A percentile compares a stretch with the other conserved stretches of the same genome.
Conservation (phyloP, 2,329 filamentous ascomycete genomes). For the Dactylonectria estremocensis region DNA sequence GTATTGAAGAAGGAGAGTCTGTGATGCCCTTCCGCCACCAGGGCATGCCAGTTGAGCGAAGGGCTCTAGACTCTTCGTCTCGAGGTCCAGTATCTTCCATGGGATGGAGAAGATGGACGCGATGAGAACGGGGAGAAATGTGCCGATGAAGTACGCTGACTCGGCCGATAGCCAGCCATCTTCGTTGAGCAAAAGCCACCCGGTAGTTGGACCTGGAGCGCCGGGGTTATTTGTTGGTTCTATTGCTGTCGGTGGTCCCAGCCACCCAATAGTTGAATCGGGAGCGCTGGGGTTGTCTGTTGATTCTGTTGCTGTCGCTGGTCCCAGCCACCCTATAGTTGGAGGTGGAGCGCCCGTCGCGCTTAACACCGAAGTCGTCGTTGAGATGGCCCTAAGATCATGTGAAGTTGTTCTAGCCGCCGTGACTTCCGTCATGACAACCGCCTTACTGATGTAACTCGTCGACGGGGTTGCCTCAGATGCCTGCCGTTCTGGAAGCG, state of each 20-base stretch:
- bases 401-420: neutral
- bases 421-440: neutral
- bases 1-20: constrained; percentile 2
- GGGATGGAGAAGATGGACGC: constrained; percentile 12
- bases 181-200: neutral
- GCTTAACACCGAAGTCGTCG: too few relatives aligned
- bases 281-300: too few relatives aligned
- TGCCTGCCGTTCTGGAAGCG: neutral
- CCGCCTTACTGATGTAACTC: neutral
- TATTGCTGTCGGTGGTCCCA: too few relatives aligned
- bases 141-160: constrained; percentile 9
- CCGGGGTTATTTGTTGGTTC: too few relatives aligned
- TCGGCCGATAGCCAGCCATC: neutral
- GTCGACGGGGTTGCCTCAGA: neutral
- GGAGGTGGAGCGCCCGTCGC: neutral
- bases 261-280: too few relatives aligned
- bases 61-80: constrained; percentile 2
- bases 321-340: too few relatives aligned
- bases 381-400: neutral
- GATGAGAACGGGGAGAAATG: neutral
- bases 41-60: constrained; percentile 1
- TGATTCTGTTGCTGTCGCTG: too few relatives aligned
- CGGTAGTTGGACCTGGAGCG: too few relatives aligned
- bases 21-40: neutral
- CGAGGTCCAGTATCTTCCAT: constrained; percentile 13